Conservation (phyloP, 2,329 filamentous ascomycete species). For the Thelonectria blattea region DNA sequence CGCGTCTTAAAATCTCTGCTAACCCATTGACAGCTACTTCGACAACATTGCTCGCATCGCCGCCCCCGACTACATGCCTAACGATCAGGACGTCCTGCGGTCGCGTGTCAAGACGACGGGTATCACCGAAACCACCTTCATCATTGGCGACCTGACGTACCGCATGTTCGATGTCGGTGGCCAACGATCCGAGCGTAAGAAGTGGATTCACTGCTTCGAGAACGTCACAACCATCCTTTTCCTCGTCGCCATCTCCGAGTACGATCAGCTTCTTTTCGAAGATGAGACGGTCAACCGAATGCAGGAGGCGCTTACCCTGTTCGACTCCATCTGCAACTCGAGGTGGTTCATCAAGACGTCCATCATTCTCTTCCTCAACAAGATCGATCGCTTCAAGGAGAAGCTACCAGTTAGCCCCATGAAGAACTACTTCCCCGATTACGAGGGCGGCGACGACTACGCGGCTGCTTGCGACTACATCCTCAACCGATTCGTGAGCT, state of each 20-base stretch:
- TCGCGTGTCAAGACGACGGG: slow-evolving; percentile 98
- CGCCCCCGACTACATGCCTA: slow-evolving; percentile 90
- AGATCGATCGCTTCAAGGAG: slow-evolving; percentile 88
- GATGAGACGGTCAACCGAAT: slow-evolving; percentile 96
- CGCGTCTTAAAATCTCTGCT: slow-evolving; percentile 35
- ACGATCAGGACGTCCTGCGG: slow-evolving; percentile 91
- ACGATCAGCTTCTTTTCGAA: slow-evolving; percentile 94
- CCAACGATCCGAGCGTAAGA: slow-evolving; percentile 95
- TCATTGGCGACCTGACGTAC: slow-evolving; percentile 92
- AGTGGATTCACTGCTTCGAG: slow-evolving; percentile 99
- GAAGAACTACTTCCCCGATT: slow-evolving; percentile 88
- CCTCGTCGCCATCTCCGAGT: slow-evolving; percentile 95
- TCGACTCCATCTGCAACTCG: slow-evolving; percentile 87
- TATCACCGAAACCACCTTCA: slow-evolving; percentile 96
- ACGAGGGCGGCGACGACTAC: slow-evolving; percentile 95
- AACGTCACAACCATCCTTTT: slow-evolving; percentile 97
- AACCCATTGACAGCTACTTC: slow-evolving; percentile 75
- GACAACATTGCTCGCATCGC: slow-evolving; percentile 93
- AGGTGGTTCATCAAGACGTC: slow-evolving; percentile 91
- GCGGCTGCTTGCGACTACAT: slow-evolving; percentile 97
- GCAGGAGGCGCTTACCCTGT: slow-evolving; percentile 86
- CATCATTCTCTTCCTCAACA: slow-evolving; percentile 89
- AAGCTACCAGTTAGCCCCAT: slow-evolving; percentile 84
- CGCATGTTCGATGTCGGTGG: slow-evolving; percentile 98
- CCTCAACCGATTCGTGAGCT: slow-evolving; percentile 94